Base-by-base conservation (phyloP, 495 filamentous ascomycete species). In the Xylaria palmicola region DNA sequence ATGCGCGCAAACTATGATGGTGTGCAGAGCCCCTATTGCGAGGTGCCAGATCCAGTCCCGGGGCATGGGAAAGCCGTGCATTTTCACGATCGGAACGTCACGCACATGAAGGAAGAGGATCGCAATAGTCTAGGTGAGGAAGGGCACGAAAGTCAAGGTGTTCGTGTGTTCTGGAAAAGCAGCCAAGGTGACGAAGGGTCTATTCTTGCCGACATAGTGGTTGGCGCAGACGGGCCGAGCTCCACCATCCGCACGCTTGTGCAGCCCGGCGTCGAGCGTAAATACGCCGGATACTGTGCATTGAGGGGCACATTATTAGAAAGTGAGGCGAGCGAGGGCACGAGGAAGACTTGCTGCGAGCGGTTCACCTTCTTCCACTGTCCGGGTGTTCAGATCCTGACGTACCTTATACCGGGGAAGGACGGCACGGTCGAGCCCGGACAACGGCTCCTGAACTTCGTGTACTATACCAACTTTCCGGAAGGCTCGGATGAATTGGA, bases 1-100 rank as follows among this genome's bases (percentile, higher is more conserved):
- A 66, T 86, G 64, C 71, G 84, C 40, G 81, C 81, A 22, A 82
- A 81, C 65, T 84, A 81, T 64, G 84, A 87, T 71, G 78, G 79
- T 3, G 67, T 79, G 12, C 66, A 79, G 27, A 80, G 73, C 60
- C 60, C 64, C 1, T 85, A 83, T 65, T 77, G 77, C 50, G 66
- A 76, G 6, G 69, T 77, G 0, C 76, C 77, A 0, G 59, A 62
- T 8, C 64, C 59, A 2, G 53, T 65, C 27, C 67, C 74, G 0
- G 64, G 64, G 6, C 73, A 79, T 47, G 81, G 77, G 1, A 64
- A 67, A 29, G 77, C 76, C n/a, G 67, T 48, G 40, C 80, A 85
- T 63, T 54, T 71, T 13, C 76, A 80, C 66, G 79, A 82, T 40
- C 70, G 72, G 30, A 77, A 67, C 13, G 83, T 86, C 1, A 81